Evolutionary conservation across 768 basidiomycete genomes (phyloP).

Genomic region (Crassisporium funariophilum): DNA sequence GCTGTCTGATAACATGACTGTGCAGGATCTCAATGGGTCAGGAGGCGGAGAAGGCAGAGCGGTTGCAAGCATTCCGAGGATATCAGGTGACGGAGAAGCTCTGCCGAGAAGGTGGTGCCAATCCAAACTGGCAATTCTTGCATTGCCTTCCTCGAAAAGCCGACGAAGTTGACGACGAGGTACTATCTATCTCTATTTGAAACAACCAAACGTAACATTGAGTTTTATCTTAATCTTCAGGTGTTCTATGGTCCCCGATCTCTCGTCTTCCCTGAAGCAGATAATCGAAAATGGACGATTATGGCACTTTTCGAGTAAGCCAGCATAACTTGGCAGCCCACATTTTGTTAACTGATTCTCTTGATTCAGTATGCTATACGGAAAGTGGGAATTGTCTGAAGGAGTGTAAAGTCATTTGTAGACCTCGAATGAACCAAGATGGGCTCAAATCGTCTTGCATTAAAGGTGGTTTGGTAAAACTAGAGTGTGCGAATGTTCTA

Average conservation of each 20-base stretch:
- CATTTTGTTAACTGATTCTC: constrained; percentile 1
- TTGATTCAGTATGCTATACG: constrained; percentile 44
- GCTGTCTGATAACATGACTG: background rate
- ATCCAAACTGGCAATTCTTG: constrained; percentile 89
- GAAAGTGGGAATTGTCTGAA: constrained; percentile 45
- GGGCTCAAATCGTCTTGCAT: too few relatives aligned
- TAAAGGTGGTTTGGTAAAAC: too few relatives aligned
- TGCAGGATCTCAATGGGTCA: constrained; percentile 98
- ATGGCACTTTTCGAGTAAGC: constrained; percentile 90
- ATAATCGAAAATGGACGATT: constrained; percentile 97
- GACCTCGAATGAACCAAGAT: too few relatives aligned
- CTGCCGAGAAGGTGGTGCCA: constrained; percentile 79
- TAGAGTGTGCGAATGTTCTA: too few relatives aligned
- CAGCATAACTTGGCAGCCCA: constrained; percentile 17
- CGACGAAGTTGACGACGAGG: constrained; percentile 96
- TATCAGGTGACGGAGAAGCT: constrained; percentile 94
- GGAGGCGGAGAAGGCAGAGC: constrained; percentile 88
- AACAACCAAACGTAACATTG: background rate
- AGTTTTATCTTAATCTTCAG: constrained; percentile 36
- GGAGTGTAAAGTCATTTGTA: too few relatives aligned
- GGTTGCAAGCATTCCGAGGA: constrained; percentile 83
- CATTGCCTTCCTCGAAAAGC: constrained; percentile 94
- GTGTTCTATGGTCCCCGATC: constrained; percentile 94
- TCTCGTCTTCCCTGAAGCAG: constrained; percentile 90
- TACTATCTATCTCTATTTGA: constrained; percentile 26